Percentiles rank a stretch among this genome's conserved stretches.
Conservation (phyloP, 2,329 filamentous ascomycete genomes). For the Pyricularia pennisetigena region DNA sequence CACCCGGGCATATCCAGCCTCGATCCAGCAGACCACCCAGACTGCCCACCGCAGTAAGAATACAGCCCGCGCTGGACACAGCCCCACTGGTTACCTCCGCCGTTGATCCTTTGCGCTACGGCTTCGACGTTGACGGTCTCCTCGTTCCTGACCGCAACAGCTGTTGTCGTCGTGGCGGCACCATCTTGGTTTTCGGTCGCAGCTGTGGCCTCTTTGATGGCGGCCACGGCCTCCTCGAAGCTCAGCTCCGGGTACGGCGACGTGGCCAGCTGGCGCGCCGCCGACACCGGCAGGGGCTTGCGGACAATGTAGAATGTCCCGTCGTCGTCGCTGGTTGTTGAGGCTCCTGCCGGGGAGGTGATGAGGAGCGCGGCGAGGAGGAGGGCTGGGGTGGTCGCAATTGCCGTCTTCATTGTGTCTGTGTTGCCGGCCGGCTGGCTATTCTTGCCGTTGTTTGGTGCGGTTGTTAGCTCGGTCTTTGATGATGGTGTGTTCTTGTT, state of each 20-base stretch:
- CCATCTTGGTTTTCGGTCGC: background rate
- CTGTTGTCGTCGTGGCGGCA: background rate
- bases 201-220: background rate
- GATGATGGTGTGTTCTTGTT: background rate
- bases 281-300: background rate
- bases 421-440: background rate
- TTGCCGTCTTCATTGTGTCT: background rate
- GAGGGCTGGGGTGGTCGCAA: background rate
- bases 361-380: background rate
- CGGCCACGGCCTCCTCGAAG: background rate
- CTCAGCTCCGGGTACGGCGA: background rate
- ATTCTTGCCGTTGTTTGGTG: background rate
- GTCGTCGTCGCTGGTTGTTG: background rate
- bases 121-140: background rate
- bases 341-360: background rate
- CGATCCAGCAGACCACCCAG: background rate
- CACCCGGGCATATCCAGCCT: background rate
- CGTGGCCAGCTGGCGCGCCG: background rate
- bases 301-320: conserved; percentile 1
- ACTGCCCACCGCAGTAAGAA: background rate
- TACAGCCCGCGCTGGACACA: background rate
- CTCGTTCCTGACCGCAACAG: background rate
- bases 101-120: background rate
- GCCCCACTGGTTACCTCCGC: background rate
- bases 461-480: background rate